Conservation (phyloP, 768 basidiomycete genomes). For the Kondoa subrosea region DNA sequence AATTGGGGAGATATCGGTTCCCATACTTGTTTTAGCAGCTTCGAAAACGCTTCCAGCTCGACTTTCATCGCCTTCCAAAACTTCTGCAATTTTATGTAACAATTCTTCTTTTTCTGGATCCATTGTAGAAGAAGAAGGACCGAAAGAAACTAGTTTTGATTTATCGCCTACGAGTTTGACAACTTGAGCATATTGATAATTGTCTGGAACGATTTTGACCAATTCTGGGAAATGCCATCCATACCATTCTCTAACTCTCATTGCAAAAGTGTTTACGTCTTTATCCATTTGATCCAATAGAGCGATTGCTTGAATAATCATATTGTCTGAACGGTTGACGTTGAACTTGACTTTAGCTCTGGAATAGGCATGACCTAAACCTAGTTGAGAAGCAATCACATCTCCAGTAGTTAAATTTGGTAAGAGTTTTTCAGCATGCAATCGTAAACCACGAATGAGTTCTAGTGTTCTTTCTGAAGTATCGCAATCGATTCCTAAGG, state of each 20-base stretch:
- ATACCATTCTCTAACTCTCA: constrained; percentile 98
- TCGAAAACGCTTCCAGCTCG: constrained; percentile 87
- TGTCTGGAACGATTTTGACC: constrained; percentile 78
- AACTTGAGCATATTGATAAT: constrained; percentile 75
- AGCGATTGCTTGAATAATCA: constrained; percentile 99
- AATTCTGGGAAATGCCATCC: constrained; percentile 98
- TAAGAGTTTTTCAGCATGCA: constrained; percentile 76
- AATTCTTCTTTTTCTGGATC: constrained; percentile 45
- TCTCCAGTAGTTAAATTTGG: constrained; percentile 76
- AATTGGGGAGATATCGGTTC: constrained; percentile 70
- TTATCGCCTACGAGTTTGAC: constrained; percentile 81
- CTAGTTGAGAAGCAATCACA: constrained; percentile 81
- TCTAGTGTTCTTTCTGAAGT: constrained; percentile 64
- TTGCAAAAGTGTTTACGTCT: constrained; percentile 95
- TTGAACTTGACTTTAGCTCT: constrained; percentile 96
- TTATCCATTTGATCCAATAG: constrained; percentile 97
- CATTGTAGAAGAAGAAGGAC: constrained; percentile 8
- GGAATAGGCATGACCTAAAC: constrained; percentile 92
- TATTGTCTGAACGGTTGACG: constrained; percentile 61
- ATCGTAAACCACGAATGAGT: constrained; percentile 75
- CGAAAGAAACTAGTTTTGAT: constrained; percentile 35
- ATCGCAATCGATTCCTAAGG: constrained; percentile 57
- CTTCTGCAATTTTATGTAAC: constrained; percentile 54
- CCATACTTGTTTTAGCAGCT: constrained; percentile 86
- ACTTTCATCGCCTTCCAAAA: constrained; percentile 68